A percentile compares a stretch with the other conserved stretches of the same genome.
Conservation (phyloP, 345 rosid genomes). For the Lepidium aucheri region DNA sequence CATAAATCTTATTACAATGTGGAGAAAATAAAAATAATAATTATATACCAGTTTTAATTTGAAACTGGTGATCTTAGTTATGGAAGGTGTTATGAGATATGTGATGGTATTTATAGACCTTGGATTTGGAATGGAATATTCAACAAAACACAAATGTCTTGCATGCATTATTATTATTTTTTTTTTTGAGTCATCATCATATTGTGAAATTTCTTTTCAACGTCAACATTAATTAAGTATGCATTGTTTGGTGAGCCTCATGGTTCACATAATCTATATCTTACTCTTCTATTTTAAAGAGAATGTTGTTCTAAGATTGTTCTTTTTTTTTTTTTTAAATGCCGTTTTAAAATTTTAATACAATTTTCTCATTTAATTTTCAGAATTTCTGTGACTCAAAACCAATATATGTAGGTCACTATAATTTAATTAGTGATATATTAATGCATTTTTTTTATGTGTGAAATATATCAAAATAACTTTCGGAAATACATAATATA, state of each 20-base stretch:
- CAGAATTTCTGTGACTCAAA: no score
- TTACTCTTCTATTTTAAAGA: no score
- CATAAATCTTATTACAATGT: not conserved
- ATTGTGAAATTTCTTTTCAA: not conserved
- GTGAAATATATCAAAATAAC: no score
- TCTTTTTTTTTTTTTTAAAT: no score
- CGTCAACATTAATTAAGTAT: not conserved
- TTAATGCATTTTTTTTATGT: no score
- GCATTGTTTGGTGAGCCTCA: not conserved
- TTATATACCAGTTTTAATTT: not conserved
- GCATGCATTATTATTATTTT: not conserved
- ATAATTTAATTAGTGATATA: no score
- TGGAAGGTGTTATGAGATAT: not conserved
- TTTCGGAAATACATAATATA: no score
- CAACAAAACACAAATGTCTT: not conserved
- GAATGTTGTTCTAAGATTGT: no score
- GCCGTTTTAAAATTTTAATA: no score
- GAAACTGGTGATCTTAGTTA: not conserved
- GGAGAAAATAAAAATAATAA: not conserved
- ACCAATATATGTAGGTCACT: no score
- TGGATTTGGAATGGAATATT: not conserved
- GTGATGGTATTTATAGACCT: conserved; percentile 12
- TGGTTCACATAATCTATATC: not conserved
- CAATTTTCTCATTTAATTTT: no score
- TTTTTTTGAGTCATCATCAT: no score